Evolutionary conservation across 2,329 filamentous ascomycete genomes (phyloP).

Genomic region (Nemania serpens): DNA sequence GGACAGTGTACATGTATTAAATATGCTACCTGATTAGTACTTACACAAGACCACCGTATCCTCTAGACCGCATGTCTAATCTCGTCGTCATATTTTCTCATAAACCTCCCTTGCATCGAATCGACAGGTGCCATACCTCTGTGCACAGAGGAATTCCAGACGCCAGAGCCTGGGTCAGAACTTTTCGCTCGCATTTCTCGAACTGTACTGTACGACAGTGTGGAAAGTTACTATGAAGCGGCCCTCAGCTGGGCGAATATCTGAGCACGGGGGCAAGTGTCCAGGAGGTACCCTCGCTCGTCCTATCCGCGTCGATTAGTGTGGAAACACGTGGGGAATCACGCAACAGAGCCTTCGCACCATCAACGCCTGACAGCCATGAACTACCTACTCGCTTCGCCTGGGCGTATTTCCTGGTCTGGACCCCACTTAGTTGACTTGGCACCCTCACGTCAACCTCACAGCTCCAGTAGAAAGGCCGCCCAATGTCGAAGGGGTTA

Average conservation of each 20-base stretch:
- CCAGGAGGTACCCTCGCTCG: slow-evolving; percentile 10
- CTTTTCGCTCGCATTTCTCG: neutral
- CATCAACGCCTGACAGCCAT: slow-evolving; percentile 2
- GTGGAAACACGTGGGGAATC: slow-evolving; percentile 27
- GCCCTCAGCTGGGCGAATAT: slow-evolving; percentile 24
- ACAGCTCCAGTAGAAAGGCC: slow-evolving; percentile 23
- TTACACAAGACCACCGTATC: too few species aligned
- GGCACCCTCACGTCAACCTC: slow-evolving; percentile 36
- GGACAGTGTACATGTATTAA: too few species aligned
- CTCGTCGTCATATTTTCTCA: neutral
- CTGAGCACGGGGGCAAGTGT: slow-evolving; percentile 26
- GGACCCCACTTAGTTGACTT: slow-evolving; percentile 33
- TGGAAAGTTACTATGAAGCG: slow-evolving; percentile 6
- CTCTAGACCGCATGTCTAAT: too few species aligned
- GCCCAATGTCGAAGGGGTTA: neutral
- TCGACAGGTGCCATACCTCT: neutral
- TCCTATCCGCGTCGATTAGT: slow-evolving; percentile 11
- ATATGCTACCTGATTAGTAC: too few species aligned
- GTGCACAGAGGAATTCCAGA: neutral
- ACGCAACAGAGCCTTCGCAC: slow-evolving; percentile 9
- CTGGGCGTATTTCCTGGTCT: slow-evolving; percentile 33
- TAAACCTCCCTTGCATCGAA: slow-evolving; percentile 1
- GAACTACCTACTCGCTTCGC: slow-evolving; percentile 4
- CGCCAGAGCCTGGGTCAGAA: neutral
- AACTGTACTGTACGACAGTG: slow-evolving; percentile 20